Base-by-base conservation (phyloP, 495 filamentous ascomycete genomes). In the Penicillium daleae region DNA sequence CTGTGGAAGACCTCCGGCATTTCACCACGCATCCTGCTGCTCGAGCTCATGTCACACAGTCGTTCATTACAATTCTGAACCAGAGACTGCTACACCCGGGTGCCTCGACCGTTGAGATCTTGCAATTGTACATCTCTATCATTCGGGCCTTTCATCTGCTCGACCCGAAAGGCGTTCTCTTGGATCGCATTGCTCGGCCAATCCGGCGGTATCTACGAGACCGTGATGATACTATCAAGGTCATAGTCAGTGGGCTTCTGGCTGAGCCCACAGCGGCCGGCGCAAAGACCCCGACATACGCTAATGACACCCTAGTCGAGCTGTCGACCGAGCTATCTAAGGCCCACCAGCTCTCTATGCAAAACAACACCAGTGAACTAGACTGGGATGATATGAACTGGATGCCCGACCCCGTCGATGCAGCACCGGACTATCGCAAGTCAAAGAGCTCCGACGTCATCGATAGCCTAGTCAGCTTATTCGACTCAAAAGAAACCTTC, bases 371-470 rank as follows among this genome's bases (percentile, higher is more conserved):
- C 40, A 86, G 90, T 52, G 91, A 91, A 42, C 76, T 95, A 12
- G 90, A 96, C 74, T 97, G 87, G 84, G 85, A 93, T 65, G 92
- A 98, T 71, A 88, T 96, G 86, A 84, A 85, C 57, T 99, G 95
- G 95, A 80, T 89, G 19, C 95, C 95, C 1, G 90, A 96, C 68
- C 95, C 95, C 2, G 84, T 96, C 27, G 95, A 99, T 72, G 96
- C 95, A 1, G 92, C 90, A 17, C 90, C 91, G 8, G 93, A 96
- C 65, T 98, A 96, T 76, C 90, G 88, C 67, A 89, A 92, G 51
- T 89, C 89, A n/a, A 94, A 93, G 74, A 88, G 85, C 51, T 87
- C 90, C 53, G 95, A 98, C 72, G 90, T 98, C n/a, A 91, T 98
- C 33, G 91, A 92, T 26, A 95, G 90, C 35, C 79, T 99, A 27